phyloP scores from a whole-genome alignment of 2,329 filamentous ascomycete genomes.

The Sphaerulina populicola region DNA sequence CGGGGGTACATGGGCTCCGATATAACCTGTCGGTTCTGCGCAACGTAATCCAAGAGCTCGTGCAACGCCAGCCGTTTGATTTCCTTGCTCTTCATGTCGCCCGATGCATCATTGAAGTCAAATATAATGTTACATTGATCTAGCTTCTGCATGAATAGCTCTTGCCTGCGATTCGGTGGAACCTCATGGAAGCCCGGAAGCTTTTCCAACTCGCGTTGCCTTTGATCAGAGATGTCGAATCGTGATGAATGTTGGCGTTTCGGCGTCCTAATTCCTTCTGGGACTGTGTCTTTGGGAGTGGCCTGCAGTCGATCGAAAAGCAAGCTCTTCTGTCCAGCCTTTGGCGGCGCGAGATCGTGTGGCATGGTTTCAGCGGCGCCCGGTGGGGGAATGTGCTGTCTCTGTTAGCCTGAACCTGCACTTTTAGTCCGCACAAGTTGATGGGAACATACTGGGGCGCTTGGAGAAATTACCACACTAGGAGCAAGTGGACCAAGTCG shows the following conservation, averaged over 20 bases:
- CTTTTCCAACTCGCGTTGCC: slow-evolving; percentile 84
- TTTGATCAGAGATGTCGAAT: slow-evolving; percentile 93
- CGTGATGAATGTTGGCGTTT: slow-evolving; percentile 95
- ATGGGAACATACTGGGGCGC: slow-evolving; percentile 64
- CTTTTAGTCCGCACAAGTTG: not conserved
- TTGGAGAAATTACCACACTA: slow-evolving; percentile 90
- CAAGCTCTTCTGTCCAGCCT: slow-evolving; percentile 79
- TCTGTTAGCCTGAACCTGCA: slow-evolving; percentile 8
- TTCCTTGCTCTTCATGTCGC: slow-evolving; percentile 99
- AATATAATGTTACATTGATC: slow-evolving; percentile 99
- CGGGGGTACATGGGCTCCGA: slow-evolving; percentile 98
- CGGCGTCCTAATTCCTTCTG: slow-evolving; percentile 87
- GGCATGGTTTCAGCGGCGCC: slow-evolving; percentile 97
- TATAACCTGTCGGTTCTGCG: slow-evolving; percentile 96
- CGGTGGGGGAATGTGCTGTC: slow-evolving; percentile 80
- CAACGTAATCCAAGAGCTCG: slow-evolving; percentile 93
- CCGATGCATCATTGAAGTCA: slow-evolving; percentile 96
- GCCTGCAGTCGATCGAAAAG: slow-evolving; percentile 84
- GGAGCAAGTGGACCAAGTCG: slow-evolving; percentile 42
- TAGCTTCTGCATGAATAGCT: slow-evolving; percentile 99
- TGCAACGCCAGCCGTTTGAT: slow-evolving; percentile 95
- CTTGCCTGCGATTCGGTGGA: slow-evolving; percentile 84
- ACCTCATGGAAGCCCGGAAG: slow-evolving; percentile 97
- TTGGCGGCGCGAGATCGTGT: slow-evolving; percentile 87
- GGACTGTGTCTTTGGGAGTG: slow-evolving; percentile 82